These are phyloP conservation scores for Nectriaceae sp. DNA, from an alignment of 2,329 filamentous ascomycete genomes.

Conservation along the genomic window DNA sequence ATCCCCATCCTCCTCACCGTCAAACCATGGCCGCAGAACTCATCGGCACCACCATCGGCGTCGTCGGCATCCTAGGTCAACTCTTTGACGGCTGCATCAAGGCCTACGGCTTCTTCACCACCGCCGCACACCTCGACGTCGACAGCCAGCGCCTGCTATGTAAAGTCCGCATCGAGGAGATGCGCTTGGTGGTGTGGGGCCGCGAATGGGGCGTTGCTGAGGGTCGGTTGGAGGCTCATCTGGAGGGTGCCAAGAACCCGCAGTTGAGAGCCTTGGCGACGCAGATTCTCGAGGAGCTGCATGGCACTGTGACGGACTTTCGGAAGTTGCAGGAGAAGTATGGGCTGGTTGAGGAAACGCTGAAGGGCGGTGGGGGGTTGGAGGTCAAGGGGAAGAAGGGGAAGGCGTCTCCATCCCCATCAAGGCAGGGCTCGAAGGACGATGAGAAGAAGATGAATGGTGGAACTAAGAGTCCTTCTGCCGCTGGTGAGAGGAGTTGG, in stretches of 20 bases:
- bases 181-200: constrained; percentile 49
- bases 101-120: constrained; percentile 47
- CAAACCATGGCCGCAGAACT: constrained; percentile 39
- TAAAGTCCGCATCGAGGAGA: constrained; percentile 53
- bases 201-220: constrained; percentile 50
- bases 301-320: constrained; percentile 47
- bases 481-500: constrained; percentile 32
- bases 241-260: constrained; percentile 38
- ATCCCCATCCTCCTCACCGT: not conserved
- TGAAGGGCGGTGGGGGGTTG: constrained; percentile 2
- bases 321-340: constrained; percentile 44
- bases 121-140: constrained; percentile 42
- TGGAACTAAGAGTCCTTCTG: constrained; percentile 12
- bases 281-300: constrained; percentile 45
- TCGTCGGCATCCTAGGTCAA: constrained; percentile 47
- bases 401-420: constrained; percentile 22
- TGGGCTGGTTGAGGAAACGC: constrained; percentile 38
- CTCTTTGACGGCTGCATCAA: constrained; percentile 50
- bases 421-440: constrained; percentile 24
- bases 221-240: constrained; percentile 44
- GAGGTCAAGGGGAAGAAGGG: constrained; percentile 17
- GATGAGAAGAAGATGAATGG: constrained; percentile 23
- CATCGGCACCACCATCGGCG: constrained; percentile 44
- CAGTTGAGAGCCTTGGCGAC: constrained; percentile 41
- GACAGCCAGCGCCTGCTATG: constrained; percentile 47